phyloP scores from a whole-genome alignment of 306 rosid genomes.

The Phaseolus lunatus region DNA sequence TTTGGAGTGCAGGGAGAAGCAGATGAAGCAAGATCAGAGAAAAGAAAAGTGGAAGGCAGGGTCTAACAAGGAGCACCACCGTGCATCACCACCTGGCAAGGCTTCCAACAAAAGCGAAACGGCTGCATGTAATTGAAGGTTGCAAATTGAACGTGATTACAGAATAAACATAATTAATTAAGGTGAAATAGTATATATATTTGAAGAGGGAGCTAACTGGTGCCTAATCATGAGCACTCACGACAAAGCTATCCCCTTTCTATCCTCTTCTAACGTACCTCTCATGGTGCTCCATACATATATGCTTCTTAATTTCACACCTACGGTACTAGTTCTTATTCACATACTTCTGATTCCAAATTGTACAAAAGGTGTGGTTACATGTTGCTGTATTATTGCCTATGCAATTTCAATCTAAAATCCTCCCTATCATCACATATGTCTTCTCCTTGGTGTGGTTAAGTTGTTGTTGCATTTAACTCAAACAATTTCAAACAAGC shows the following conservation, averaged over 20 bases:
- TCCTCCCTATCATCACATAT: background rate
- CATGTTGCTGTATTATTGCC: conserved; percentile 13
- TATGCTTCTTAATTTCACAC: conserved; percentile 7
- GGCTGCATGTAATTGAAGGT: conserved; percentile 52
- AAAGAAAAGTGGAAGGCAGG: conserved; percentile 53
- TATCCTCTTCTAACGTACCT: background rate
- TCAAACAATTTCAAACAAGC: background rate
- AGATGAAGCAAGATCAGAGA: conserved; percentile 71
- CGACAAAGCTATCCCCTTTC: background rate
- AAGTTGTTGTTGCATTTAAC: background rate
- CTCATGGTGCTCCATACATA: background rate
- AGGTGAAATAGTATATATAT: background rate
- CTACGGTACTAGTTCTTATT: conserved; percentile 14
- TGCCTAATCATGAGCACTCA: background rate
- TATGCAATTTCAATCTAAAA: background rate
- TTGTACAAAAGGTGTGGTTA: conserved; percentile 26
- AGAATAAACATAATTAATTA: background rate
- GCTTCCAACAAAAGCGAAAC: conserved; percentile 52
- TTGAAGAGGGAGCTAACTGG: background rate
- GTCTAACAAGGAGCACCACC: conserved; percentile 49
- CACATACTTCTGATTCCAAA: conserved; percentile 4
- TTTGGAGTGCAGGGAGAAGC: conserved; percentile 83
- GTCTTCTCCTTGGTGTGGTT: background rate
- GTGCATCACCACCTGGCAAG: conserved; percentile 36
- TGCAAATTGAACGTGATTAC: background rate